These are phyloP conservation scores for Agastache rugosa DNA, from an alignment of 257 asterid genomes.

Conservation along the genomic window DNA sequence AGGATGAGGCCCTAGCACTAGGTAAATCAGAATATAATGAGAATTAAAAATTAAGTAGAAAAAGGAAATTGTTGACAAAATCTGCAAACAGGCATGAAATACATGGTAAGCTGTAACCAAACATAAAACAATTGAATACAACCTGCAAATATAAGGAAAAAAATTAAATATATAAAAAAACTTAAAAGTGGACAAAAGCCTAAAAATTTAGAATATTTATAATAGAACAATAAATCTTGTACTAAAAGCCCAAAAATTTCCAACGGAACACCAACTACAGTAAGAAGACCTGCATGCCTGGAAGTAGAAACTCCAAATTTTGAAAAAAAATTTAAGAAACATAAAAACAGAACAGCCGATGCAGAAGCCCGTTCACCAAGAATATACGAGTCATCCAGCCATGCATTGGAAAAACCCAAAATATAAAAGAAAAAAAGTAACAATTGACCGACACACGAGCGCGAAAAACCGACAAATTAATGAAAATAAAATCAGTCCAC, in stretches of 20 bases:
- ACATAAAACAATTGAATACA: background rate
- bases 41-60: background rate
- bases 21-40: background rate
- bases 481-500: background rate
- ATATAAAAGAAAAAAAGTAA: conserved; percentile 5
- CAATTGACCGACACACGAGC: conserved; percentile 1
- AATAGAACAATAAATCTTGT: background rate
- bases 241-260: background rate
- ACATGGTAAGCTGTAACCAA: background rate
- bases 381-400: conserved; percentile 4
- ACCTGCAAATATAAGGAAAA: background rate
- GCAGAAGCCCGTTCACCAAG: conserved; percentile 5
- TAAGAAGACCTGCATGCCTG: conserved; percentile 7
- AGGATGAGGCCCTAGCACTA: background rate
- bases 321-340: too few relatives aligned
- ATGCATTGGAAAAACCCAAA: conserved; percentile 16
- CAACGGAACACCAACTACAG: background rate
- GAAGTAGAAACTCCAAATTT: background rate
- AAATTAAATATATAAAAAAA: background rate
- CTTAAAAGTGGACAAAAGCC: background rate
- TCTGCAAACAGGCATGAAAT: background rate
- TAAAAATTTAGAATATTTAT: background rate
- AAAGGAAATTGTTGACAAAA: conserved; percentile 8
- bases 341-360: conserved; percentile 4
- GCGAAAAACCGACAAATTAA: background rate